These are phyloP conservation scores for Corymbia maculata DNA, from an alignment of 345 rosid genomes.

Conservation along the genomic window DNA sequence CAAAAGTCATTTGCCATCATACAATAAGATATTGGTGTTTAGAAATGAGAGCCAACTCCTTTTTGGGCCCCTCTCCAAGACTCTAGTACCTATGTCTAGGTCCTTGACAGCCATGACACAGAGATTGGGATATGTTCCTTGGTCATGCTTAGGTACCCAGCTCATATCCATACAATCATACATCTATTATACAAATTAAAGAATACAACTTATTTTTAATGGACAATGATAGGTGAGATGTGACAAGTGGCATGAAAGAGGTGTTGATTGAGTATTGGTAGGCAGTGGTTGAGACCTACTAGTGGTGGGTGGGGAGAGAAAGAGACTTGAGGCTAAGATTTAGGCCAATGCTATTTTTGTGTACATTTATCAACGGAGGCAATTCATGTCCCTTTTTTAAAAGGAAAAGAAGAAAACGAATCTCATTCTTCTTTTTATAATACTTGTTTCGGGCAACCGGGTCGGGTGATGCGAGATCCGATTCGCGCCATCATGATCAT, in stretches of 20 bases:
- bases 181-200: neutral
- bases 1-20: too few relatives aligned
- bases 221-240: neutral
- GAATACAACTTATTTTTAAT: neutral
- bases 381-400: too few relatives aligned
- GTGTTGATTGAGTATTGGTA: neutral
- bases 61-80: too few relatives aligned
- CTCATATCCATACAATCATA: too few relatives aligned
- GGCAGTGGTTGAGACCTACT: neutral
- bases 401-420: neutral
- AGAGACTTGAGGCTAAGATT: neutral
- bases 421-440: neutral
- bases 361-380: neutral
- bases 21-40: too few relatives aligned
- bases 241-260: neutral
- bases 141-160: fast-evolving
- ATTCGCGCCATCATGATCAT: neutral
- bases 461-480: neutral
- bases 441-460: neutral
- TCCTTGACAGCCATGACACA: fast-evolving
- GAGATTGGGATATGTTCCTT: fast-evolving
- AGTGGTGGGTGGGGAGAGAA: neutral
- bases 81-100: too few relatives aligned
- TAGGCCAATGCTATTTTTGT: fast-evolving
- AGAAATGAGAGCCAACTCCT: too few relatives aligned